Evolutionary conservation across 2,329 filamentous ascomycete species (phyloP).

Genomic region (Trichophyton benhamiae): DNA sequence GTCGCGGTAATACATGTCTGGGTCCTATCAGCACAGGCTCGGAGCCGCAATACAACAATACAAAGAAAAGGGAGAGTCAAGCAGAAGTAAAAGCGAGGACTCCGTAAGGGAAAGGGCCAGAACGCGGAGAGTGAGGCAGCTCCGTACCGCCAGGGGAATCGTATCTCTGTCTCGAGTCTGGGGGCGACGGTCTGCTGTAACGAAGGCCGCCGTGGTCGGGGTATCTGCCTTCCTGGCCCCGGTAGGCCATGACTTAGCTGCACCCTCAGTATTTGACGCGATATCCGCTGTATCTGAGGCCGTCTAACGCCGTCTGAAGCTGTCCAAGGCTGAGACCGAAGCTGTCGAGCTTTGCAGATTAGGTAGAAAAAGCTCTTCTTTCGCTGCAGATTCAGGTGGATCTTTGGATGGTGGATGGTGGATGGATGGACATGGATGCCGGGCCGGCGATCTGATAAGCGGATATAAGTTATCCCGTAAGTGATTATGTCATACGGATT

Average conservation of each 20-base stretch:
- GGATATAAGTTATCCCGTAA: no score
- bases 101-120: slow-evolving; percentile 35
- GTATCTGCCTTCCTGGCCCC: background rate
- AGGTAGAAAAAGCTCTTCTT: no score
- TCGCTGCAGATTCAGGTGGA: no score
- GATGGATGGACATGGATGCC: no score
- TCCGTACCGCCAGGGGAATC: slow-evolving; percentile 27
- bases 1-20: background rate
- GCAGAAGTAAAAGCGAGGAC: background rate
- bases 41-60: background rate
- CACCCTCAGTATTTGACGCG: background rate
- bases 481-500: no score
- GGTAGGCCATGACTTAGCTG: background rate
- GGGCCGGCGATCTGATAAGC: no score
- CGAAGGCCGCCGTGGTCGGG: slow-evolving; percentile 17
- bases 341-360: no score
- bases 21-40: background rate
- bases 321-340: background rate
- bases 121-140: slow-evolving; percentile 10
- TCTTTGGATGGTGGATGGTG: no score
- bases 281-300: background rate
- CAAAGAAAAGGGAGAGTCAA: background rate
- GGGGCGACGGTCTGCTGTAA: slow-evolving; percentile 28
- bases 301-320: background rate
- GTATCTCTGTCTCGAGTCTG: slow-evolving; percentile 18